A percentile compares a stretch with the other conserved stretches of the same genome.
phyloP scores from a whole-genome alignment of 495 filamentous ascomycete species.

The Penicillium taxi region DNA sequence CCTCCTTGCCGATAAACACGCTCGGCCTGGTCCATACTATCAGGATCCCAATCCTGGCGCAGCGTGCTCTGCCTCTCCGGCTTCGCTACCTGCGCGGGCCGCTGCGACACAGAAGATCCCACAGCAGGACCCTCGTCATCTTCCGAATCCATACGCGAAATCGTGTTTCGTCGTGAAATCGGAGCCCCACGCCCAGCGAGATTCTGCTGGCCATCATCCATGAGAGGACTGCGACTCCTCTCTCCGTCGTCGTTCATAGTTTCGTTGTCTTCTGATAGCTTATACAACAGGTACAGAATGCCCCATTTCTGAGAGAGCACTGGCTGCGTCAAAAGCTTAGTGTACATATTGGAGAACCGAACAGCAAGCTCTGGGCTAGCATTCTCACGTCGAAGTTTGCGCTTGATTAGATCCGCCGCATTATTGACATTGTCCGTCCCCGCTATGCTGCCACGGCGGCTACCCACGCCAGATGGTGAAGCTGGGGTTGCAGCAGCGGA shows the following conservation, averaged over 20 bases:
- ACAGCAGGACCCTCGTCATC: conserved; percentile 40
- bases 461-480: conserved; percentile 19
- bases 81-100: conserved; percentile 5
- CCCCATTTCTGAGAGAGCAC: conserved; percentile 95
- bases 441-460: conserved; percentile 29
- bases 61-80: conserved; percentile 24
- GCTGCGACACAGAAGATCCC: conserved; percentile 41
- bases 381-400: conserved; percentile 67
- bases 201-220: conserved; percentile 33
- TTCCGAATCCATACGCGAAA: conserved; percentile 21
- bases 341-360: conserved; percentile 81
- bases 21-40: conserved; percentile 7
- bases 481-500: conserved; percentile 23
- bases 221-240: conserved; percentile 31
- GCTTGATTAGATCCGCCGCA: conserved; percentile 84
- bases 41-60: conserved; percentile 17
- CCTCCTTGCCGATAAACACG: no score
- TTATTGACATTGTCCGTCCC: conserved; percentile 64
- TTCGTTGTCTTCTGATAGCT: conserved; percentile 56
- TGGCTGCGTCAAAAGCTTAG: conserved; percentile 75
- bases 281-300: conserved; percentile 82
- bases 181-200: conserved; percentile 24
- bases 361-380: conserved; percentile 76
- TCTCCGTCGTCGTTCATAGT: conserved; percentile 19
- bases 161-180: conserved; percentile 15